Percentiles rank a stretch among this genome's conserved stretches.
Evolutionary conservation across 441 rosid genomes (phyloP).

Genomic region (Kokia cookei): DNA sequence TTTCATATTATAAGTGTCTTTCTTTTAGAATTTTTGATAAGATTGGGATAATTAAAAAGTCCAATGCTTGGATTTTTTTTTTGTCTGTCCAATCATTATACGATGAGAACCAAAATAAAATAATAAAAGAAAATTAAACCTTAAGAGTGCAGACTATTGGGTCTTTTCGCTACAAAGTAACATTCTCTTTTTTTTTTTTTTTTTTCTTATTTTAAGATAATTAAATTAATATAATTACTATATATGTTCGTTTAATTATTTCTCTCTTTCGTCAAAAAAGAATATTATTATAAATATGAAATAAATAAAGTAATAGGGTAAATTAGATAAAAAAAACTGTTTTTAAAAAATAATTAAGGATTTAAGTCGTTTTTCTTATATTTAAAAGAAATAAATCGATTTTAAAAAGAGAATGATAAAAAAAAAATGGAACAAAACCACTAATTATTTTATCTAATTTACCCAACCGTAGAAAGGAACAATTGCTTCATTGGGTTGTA

Average conservation of each 20-base stretch:
- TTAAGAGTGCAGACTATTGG: constrained; percentile 9
- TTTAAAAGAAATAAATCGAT: no score
- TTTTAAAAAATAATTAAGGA: no score
- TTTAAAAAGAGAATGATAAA: no score
- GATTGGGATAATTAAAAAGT: constrained; percentile 21
- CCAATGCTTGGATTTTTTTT: constrained; percentile 29
- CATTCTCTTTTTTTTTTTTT: neutral
- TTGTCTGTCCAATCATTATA: constrained; percentile 39
- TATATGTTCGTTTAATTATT: neutral
- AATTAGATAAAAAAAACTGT: no score
- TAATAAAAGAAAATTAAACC: constrained; percentile 6
- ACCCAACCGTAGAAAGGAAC: neutral
- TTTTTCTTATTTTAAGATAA: neutral
- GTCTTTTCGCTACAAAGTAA: constrained; percentile 9
- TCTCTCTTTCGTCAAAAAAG: no score
- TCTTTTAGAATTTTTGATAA: constrained; percentile 9
- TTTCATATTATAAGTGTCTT: no score
- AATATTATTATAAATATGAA: no score
- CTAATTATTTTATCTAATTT: no score
- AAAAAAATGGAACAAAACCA: no score
- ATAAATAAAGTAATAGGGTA: no score
- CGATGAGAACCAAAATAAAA: constrained; percentile 14
- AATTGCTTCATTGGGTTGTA: neutral
- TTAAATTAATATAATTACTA: neutral
- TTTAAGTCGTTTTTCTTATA: no score